These are phyloP conservation scores for Epichloe coenophiala DNA, from an alignment of 2,329 filamentous ascomycete genomes.

Conservation along the genomic window DNA sequence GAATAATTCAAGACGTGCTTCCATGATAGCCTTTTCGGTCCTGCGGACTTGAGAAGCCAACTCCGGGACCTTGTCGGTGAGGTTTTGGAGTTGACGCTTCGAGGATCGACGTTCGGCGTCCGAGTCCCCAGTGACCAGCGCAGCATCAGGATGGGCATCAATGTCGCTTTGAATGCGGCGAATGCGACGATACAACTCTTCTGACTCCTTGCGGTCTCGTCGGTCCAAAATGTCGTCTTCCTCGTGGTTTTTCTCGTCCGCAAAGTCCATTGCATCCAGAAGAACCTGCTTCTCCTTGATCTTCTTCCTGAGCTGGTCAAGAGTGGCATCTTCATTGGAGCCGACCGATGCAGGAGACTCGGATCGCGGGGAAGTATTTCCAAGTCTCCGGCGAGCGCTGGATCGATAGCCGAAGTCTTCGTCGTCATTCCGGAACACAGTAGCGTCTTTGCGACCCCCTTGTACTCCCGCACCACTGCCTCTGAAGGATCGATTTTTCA, in stretches of 20 bases:
- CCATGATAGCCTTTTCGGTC: slow-evolving; percentile 84
- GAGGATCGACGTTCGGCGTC: slow-evolving; percentile 77
- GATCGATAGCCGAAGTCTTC: slow-evolving; percentile 87
- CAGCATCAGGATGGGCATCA: slow-evolving; percentile 68
- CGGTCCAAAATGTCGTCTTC: slow-evolving; percentile 88
- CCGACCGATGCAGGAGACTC: slow-evolving; percentile 55
- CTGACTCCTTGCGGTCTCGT: slow-evolving; percentile 78
- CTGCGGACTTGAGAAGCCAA: slow-evolving; percentile 84
- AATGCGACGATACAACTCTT: slow-evolving; percentile 87
- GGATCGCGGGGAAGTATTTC: slow-evolving; percentile 69
- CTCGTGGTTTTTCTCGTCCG: slow-evolving; percentile 77
- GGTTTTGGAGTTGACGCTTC: slow-evolving; percentile 75
- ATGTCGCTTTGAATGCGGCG: slow-evolving; percentile 89
- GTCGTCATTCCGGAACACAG: slow-evolving; percentile 92
- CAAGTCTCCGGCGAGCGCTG: slow-evolving; percentile 77
- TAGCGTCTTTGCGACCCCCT: slow-evolving; percentile 74
- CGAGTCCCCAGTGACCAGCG: slow-evolving; percentile 60
- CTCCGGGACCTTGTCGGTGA: slow-evolving; percentile 83
- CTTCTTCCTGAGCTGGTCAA: slow-evolving; percentile 85
- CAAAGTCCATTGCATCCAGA: slow-evolving; percentile 90
- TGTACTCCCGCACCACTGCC: slow-evolving; percentile 43
- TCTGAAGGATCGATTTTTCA: slow-evolving; percentile 89
- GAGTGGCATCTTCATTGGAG: slow-evolving; percentile 66
- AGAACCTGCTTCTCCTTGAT: slow-evolving; percentile 90
- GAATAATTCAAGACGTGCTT: slow-evolving; percentile 85